These are phyloP conservation scores for Streptanthus diversifolius DNA, from an alignment of 345 rosid genomes.

Conservation along the genomic window DNA sequence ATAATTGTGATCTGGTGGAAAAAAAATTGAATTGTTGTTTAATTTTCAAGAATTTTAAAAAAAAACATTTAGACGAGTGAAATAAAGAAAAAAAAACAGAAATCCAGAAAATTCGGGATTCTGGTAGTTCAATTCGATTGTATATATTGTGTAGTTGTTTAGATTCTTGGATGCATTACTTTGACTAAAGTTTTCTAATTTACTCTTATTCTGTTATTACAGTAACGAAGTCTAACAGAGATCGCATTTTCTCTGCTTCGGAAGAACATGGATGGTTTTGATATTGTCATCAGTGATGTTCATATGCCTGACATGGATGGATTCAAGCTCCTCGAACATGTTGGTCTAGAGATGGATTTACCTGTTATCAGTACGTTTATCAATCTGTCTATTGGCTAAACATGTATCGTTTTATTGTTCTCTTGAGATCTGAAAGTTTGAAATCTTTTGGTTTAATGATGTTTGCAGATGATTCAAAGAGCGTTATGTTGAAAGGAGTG, in stretches of 20 bases:
- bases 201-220: constrained; percentile 34
- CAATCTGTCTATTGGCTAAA: background rate
- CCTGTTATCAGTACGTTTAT: constrained; percentile 74
- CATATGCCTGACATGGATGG: constrained; percentile 96
- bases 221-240: constrained; percentile 85
- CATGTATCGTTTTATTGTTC: background rate
- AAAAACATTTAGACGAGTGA: no score
- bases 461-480: constrained; percentile 78
- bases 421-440: background rate
- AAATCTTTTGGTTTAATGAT: constrained; percentile 52
- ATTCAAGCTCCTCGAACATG: constrained; percentile 64
- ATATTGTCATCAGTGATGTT: constrained; percentile 80
- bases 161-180: background rate
- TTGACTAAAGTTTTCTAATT: background rate
- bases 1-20: no score
- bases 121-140: no score
- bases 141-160: background rate
- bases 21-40: no score
- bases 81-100: no score
- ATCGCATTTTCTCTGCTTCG: constrained; percentile 57
- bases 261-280: constrained; percentile 47
- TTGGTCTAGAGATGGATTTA: constrained; percentile 75
- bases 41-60: no score
- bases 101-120: no score
- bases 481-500: constrained; percentile 67